These are phyloP conservation scores for Hemisphaericaspora xylofermentans DNA, from an alignment of 1,139 yeast species.

Conservation along the genomic window DNA sequence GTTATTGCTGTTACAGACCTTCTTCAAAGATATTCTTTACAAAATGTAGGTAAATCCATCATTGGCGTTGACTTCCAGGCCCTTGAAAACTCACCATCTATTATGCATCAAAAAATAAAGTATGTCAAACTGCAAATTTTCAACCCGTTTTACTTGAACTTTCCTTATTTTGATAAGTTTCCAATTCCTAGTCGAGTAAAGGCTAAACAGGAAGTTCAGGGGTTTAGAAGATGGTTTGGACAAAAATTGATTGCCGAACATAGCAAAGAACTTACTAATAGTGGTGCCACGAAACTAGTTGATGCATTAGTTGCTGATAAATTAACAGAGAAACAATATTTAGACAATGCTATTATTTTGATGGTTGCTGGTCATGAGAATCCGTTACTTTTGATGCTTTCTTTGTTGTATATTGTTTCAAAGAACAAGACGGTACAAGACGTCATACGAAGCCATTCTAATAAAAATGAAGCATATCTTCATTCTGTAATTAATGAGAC, in stretches of 20 bases:
- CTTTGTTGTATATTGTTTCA: conserved; percentile 48
- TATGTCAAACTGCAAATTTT: conserved; percentile 55
- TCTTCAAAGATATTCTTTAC: conserved; percentile 48
- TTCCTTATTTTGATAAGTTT: conserved; percentile 51
- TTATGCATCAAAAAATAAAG: conserved; percentile 40
- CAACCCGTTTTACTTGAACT: conserved; percentile 53
- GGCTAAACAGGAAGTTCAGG: conserved; percentile 44
- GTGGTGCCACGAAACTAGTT: conserved; percentile 33
- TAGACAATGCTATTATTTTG: conserved; percentile 57
- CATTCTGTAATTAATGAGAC: conserved; percentile 49
- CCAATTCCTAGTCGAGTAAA: conserved; percentile 50
- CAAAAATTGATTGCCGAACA: conserved; percentile 19
- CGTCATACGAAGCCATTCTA: conserved; percentile 29
- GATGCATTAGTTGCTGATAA: conserved; percentile 35
- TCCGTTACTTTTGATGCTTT: conserved; percentile 53
- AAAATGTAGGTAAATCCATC: conserved; percentile 51
- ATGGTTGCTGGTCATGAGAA: conserved; percentile 67
- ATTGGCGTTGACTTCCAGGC: conserved; percentile 49
- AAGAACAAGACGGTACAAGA: conserved; percentile 39
- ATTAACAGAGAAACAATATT: conserved; percentile 46
- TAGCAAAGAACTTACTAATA: conserved; percentile 2
- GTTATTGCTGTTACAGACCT: conserved; percentile 34
- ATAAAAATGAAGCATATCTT: conserved; percentile 16
- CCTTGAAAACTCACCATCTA: conserved; percentile 23
- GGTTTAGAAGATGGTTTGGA: conserved; percentile 37